Percentiles rank a stretch among this genome's conserved stretches.
Conservation (phyloP, 768 basidiomycete species). For the Favolaschia claudopus region DNA sequence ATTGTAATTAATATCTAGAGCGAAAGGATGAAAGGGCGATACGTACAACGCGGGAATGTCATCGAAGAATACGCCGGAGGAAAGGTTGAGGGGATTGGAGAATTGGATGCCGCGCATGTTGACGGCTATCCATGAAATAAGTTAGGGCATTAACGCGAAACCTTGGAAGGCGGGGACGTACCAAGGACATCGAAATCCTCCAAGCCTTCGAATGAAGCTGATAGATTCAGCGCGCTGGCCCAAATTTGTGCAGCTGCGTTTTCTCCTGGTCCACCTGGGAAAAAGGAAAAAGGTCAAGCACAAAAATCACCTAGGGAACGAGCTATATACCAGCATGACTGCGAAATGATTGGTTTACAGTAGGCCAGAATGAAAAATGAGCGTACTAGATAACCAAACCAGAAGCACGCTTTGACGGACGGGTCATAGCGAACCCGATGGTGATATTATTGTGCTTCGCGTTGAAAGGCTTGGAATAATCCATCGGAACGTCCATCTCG, state of each 20-base stretch:
- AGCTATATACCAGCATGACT: conserved; percentile 9
- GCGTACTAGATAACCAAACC: conserved; percentile 14
- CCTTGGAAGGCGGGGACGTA: neutral
- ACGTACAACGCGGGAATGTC: neutral
- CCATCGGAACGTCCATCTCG: conserved; percentile 22
- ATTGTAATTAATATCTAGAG: too few relatives aligned
- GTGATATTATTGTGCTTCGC: conserved; percentile 10
- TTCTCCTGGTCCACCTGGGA: conserved; percentile 14
- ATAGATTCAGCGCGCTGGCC: conserved; percentile 6
- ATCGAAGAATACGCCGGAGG: neutral
- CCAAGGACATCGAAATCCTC: conserved; percentile 17
- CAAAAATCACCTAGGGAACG: too few relatives aligned
- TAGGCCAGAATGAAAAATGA: neutral
- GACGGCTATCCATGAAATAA: conserved; percentile 10
- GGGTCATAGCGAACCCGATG: conserved; percentile 23
- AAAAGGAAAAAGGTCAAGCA: neutral
- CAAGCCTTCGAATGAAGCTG: neutral
- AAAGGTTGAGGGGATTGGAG: conserved; percentile 20
- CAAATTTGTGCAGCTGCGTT: conserved; percentile 13
- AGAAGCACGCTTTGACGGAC: conserved; percentile 1
- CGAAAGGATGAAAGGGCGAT: neutral
- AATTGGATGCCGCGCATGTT: conserved; percentile 16
- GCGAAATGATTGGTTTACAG: neutral
- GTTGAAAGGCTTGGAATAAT: conserved; percentile 15
- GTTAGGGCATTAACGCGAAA: neutral